These are phyloP conservation scores for Aspergillus latus DNA, from an alignment of 2,329 filamentous ascomycete genomes.

Conservation along the genomic window DNA sequence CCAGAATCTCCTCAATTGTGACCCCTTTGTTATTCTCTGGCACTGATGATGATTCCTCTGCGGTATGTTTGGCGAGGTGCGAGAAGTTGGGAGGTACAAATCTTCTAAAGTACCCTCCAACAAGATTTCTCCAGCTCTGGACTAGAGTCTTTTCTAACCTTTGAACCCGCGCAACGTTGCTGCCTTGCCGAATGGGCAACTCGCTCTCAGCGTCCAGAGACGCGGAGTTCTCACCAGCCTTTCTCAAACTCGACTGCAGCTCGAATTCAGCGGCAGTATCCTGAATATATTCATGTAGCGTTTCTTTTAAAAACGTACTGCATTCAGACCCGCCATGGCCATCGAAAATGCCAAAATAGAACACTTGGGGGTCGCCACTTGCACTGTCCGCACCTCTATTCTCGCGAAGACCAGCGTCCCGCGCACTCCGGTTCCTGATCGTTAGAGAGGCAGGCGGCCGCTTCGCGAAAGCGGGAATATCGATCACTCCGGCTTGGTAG, in stretches of 20 bases:
- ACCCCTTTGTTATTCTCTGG: slow-evolving; percentile 36
- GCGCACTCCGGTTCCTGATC: slow-evolving; percentile 30
- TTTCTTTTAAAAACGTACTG: slow-evolving; percentile 78
- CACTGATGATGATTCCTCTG: slow-evolving; percentile 21
- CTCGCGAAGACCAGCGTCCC: slow-evolving; percentile 44
- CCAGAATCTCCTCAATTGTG: slow-evolving; percentile 61
- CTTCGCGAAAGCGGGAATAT: slow-evolving; percentile 89
- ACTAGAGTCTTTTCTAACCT: slow-evolving; percentile 71
- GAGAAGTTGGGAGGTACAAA: slow-evolving; percentile 81
- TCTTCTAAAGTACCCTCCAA: slow-evolving; percentile 91
- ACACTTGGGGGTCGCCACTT: slow-evolving; percentile 89
- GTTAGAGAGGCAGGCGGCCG: slow-evolving; percentile 68
- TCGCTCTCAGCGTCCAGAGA: slow-evolving; percentile 21
- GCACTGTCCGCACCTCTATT: slow-evolving; percentile 69
- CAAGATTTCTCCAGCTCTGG: slow-evolving; percentile 73
- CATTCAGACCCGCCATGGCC: slow-evolving; percentile 91
- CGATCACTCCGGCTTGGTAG: slow-evolving; percentile 89
- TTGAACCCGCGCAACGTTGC: slow-evolving; percentile 61
- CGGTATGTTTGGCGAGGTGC: slow-evolving; percentile 39
- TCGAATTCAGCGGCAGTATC: slow-evolving; percentile 74
- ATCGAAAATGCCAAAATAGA: slow-evolving; percentile 97
- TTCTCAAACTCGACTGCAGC: slow-evolving; percentile 70
- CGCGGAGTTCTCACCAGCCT: slow-evolving; percentile 21
- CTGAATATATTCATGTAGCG: slow-evolving; percentile 86
- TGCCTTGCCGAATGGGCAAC: slow-evolving; percentile 53